Evolutionary conservation across 2,329 filamentous ascomycete genomes (phyloP).

Genomic region (Ophidiomyces ophidiicola): DNA sequence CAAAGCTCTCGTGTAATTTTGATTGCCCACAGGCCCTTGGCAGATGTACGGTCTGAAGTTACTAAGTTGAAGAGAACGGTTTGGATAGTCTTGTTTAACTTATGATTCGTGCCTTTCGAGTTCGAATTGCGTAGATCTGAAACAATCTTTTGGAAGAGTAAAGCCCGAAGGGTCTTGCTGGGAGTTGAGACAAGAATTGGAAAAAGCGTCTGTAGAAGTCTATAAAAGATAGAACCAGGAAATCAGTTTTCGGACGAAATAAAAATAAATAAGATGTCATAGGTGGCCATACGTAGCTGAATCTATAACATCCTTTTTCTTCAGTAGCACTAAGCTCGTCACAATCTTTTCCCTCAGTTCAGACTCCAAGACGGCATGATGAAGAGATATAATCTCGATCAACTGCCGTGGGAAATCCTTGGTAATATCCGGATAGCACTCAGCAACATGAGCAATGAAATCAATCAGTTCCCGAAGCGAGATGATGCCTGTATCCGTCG

Average conservation of each 20-base stretch:
- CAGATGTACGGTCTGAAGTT: constrained; percentile 68
- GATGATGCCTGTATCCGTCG: constrained; percentile 64
- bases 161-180: constrained; percentile 72
- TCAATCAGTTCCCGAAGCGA: constrained; percentile 86
- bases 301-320: constrained; percentile 85
- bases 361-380: constrained; percentile 69
- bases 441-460: constrained; percentile 83
- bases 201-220: constrained; percentile 79
- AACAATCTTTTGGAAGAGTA: constrained; percentile 83
- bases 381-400: constrained; percentile 63
- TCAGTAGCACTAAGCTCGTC: constrained; percentile 70
- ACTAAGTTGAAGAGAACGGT: constrained; percentile 87
- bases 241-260: neutral
- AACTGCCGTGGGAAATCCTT: constrained; percentile 66
- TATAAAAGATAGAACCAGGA: constrained; percentile 13
- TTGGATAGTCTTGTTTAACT: constrained; percentile 83
- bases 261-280: neutral
- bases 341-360: constrained; percentile 92
- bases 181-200: constrained; percentile 84
- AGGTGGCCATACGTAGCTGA: constrained; percentile 48
- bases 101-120: constrained; percentile 77
- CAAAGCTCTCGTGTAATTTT: constrained; percentile 91
- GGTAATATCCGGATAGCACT: constrained; percentile 79
- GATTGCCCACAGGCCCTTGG: constrained; percentile 87
- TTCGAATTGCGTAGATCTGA: constrained; percentile 84